phyloP scores from a whole-genome alignment of 164 flowering plant species.

The Magnolia officinalis region DNA sequence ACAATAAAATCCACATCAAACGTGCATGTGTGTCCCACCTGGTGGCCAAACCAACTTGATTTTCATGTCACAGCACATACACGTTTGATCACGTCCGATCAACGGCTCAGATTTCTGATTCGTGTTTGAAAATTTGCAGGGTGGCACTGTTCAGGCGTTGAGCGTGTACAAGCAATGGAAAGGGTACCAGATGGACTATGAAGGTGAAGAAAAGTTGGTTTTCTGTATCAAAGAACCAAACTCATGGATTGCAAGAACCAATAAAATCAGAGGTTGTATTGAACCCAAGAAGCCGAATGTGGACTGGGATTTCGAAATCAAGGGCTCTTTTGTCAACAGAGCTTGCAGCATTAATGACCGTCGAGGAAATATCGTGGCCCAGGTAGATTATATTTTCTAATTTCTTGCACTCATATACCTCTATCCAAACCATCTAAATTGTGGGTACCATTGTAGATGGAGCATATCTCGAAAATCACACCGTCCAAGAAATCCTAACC shows the following conservation, averaged over 20 bases:
- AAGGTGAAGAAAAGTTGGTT: conserved; percentile 51
- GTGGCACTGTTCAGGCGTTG: conserved; percentile 58
- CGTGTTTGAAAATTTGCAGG: conserved; percentile 26
- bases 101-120: too few species aligned
- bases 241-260: conserved; percentile 26
- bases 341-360: conserved; percentile 55
- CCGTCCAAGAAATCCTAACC: too few species aligned
- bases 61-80: too few species aligned
- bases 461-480: too few species aligned
- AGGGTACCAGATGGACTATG: conserved; percentile 48
- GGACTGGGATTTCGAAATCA: conserved; percentile 56
- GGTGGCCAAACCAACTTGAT: too few species aligned
- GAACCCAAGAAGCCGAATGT: conserved; percentile 29
- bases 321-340: conserved; percentile 59
- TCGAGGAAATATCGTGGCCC: conserved; percentile 51
- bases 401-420: too few species aligned
- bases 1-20: too few species aligned
- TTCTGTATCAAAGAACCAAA: conserved; percentile 62
- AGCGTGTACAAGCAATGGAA: conserved; percentile 62
- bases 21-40: too few species aligned
- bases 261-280: conserved; percentile 32
- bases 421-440: too few species aligned
- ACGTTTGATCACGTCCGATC: too few species aligned
- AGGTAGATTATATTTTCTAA: conserved; percentile 35
- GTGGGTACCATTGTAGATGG: too few species aligned